Conservation (phyloP, 192 early-diverging fungal genomes). For the Pilaira anomala region DNA sequence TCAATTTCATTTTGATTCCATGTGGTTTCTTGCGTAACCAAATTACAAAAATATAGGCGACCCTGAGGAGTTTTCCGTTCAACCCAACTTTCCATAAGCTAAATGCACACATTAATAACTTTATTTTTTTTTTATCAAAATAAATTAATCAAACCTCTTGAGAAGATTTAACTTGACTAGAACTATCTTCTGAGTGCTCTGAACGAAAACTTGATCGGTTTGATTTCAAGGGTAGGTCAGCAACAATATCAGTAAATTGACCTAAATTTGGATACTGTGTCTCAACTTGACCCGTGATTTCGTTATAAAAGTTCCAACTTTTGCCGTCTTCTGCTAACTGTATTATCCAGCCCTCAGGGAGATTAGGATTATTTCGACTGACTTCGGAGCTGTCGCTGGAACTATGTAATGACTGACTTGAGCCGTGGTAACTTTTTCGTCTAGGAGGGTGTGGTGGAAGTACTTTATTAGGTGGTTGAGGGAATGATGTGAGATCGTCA, state of each 20-base stretch:
- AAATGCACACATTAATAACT: background rate
- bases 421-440: background rate
- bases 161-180: background rate
- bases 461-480: too few relatives aligned
- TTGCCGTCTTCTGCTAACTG: background rate
- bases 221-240: background rate
- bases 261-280: background rate
- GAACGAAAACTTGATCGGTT: background rate
- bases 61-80: slow-evolving; percentile 51
- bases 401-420: too few relatives aligned
- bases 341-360: background rate
- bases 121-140: too few relatives aligned
- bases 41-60: slow-evolving; percentile 53
- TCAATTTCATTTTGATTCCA: slow-evolving; percentile 55
- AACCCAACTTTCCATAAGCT: slow-evolving; percentile 53
- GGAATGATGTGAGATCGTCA: slow-evolving; percentile 1
- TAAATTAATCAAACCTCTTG: background rate
- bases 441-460: background rate
- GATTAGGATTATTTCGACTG: background rate
- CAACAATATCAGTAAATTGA: background rate
- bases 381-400: background rate
- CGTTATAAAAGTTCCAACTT: background rate
- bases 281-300: background rate
- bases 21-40: slow-evolving; percentile 55
- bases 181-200: background rate